A percentile compares a stretch with the other conserved stretches of the same genome.
Conservation (phyloP, 108 stramenopile genomes). For the Schizochytrium sp. region DNA sequence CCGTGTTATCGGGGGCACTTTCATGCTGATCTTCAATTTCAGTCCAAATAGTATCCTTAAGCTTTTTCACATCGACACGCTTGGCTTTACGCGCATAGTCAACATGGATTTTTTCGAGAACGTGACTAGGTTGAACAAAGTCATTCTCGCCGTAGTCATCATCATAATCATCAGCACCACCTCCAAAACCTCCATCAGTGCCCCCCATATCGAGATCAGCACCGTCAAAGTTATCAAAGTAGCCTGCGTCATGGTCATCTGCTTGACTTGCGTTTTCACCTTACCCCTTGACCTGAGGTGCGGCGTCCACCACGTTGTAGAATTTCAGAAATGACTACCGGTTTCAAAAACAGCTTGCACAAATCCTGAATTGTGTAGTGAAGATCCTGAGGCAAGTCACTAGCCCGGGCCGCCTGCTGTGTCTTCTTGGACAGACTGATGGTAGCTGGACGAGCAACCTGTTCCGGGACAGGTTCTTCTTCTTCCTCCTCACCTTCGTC, state of each 20-base stretch:
- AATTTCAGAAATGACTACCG: constrained; percentile 50
- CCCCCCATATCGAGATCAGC: neutral
- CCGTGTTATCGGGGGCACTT: neutral
- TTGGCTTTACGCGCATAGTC: constrained; percentile 68
- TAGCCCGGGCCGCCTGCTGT: neutral
- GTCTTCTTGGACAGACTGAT: constrained; percentile 44
- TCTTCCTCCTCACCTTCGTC: neutral
- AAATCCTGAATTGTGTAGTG: constrained; percentile 62
- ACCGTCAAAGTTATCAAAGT: neutral
- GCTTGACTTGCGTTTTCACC: neutral
- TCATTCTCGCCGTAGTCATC: constrained; percentile 58
- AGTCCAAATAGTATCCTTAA: constrained; percentile 68
- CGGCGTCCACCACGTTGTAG: neutral
- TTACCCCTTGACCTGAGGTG: neutral
- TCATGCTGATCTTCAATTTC: constrained; percentile 56
- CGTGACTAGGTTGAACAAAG: constrained; percentile 61
- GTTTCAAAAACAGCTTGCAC: constrained; percentile 61
- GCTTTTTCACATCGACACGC: constrained; percentile 66
- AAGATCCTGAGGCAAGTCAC: constrained; percentile 20
- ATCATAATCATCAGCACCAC: neutral
- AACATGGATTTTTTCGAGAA: constrained; percentile 67
- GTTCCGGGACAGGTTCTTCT: neutral
- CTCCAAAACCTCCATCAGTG: neutral
- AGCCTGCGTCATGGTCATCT: constrained; percentile 29
- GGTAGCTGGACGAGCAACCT: neutral